Conservation (phyloP, 2,329 filamentous ascomycete genomes). For the Grosmannia penicillata region DNA sequence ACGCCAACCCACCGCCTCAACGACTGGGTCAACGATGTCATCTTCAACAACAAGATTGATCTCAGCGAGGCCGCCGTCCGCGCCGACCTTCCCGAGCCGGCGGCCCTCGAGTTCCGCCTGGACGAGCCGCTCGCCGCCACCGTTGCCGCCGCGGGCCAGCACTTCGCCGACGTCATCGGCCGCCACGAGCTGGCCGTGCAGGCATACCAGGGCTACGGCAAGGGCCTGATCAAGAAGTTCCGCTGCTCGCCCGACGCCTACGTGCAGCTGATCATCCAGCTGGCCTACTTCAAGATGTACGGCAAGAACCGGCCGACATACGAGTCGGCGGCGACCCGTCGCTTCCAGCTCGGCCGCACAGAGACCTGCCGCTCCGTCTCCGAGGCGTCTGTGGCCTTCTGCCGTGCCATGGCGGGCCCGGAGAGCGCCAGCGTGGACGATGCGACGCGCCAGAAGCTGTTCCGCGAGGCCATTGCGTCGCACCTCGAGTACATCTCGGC, state of each 20-base stretch:
- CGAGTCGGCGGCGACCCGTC: slow-evolving; percentile 85
- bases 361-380: slow-evolving; percentile 90
- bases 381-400: slow-evolving; percentile 84
- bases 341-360: slow-evolving; percentile 91
- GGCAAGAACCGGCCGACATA: slow-evolving; percentile 96
- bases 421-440: slow-evolving; percentile 29
- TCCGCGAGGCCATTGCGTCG: slow-evolving; percentile 66
- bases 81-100: slow-evolving; percentile 70
- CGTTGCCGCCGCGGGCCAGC: slow-evolving; percentile 61
- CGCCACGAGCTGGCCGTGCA: slow-evolving; percentile 87
- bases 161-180: slow-evolving; percentile 71
- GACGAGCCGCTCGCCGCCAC: slow-evolving; percentile 59
- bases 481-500: slow-evolving; percentile 86
- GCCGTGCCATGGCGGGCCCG: slow-evolving; percentile 67
- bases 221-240: slow-evolving; percentile 98
- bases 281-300: slow-evolving; percentile 98
- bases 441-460: slow-evolving; percentile 45
- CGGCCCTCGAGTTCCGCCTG: slow-evolving; percentile 63
- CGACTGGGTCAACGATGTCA: slow-evolving; percentile 82
- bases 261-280: slow-evolving; percentile 96
- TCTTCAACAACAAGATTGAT: slow-evolving; percentile 89
- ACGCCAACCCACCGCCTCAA: slow-evolving; percentile 95
- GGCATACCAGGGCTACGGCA: slow-evolving; percentile 93
- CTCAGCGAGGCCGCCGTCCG: slow-evolving; percentile 66
- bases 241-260: slow-evolving; percentile 95